Base-by-base conservation (phyloP, 2,329 filamentous ascomycete genomes). In the Colletotrichum musae region DNA sequence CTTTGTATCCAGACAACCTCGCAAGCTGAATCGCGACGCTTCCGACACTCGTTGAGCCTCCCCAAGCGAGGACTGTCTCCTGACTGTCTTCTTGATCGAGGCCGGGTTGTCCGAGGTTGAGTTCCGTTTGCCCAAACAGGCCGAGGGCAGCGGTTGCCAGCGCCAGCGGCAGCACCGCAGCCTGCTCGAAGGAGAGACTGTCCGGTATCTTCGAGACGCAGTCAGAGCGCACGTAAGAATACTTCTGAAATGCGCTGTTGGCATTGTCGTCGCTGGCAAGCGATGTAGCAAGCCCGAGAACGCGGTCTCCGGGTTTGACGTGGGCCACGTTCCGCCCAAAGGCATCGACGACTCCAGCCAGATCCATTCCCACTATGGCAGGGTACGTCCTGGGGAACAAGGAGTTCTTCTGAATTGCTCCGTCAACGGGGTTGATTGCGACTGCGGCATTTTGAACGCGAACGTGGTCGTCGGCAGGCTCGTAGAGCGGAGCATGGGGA, bases 201-300 rank as follows among this genome's bases (percentile, higher is more conserved):
- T 48, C 43, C 6, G 57, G 57, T 24, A 59, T 59, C 28, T 41
- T 7, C 15, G 57, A 48, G 1, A 59, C 26, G 13, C 41, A 50
- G n/a, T 52, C n/a, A 4, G n/a, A 50, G 28, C 39, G 43, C 2
- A 59, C n/a, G 15, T 21, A 5, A 36, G 57, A 4, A 39, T 59
- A 59, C n/a, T 15, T 18, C 6, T 59, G 57, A 50, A 59, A 59
- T 24, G 57, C 57, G n/a, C 57, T 39, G 26, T 59, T 48, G 6
- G 43, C 24, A 36, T 48, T 36, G 16, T 39, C 6, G 26, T 59
- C 47, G 16, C n/a, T 52, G 21, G 13, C 9, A 3, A 52, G 48
- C 1, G 48, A 52, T 5, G 48, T 52, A 6, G 47, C 47, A 6
- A 48, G 16, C 28, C 48, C 48, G 6, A 52, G 24, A 10, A 52